Evolutionary conservation across 768 basidiomycete genomes (phyloP).

Genomic region (Phlebiopsis gigantea): DNA sequence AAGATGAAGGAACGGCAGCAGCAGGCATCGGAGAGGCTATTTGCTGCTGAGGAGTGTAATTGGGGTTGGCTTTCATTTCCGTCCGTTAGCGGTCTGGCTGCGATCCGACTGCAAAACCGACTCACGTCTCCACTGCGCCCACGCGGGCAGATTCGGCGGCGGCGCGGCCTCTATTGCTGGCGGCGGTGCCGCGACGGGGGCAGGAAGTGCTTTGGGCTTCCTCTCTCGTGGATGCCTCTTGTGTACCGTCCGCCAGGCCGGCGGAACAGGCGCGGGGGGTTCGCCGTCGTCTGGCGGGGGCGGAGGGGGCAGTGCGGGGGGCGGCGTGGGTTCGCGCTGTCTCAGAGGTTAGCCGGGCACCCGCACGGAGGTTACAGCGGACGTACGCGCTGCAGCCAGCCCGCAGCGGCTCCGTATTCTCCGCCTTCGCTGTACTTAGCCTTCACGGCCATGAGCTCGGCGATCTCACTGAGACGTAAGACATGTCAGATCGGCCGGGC

Average conservation of each 20-base stretch:
- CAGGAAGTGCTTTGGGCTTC: slow-evolving; percentile 23
- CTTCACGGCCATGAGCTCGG: slow-evolving; percentile 77
- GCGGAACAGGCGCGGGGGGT: slow-evolving; percentile 45
- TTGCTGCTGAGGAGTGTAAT: slow-evolving; percentile 45
- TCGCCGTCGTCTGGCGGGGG: slow-evolving; percentile 43
- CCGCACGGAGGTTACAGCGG: neutral
- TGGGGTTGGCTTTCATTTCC: slow-evolving; percentile 52
- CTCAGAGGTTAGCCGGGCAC: slow-evolving; percentile 13
- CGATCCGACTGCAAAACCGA: slow-evolving; percentile 10
- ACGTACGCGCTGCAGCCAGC: neutral
- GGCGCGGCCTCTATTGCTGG: slow-evolving; percentile 35
- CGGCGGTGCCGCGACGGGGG: slow-evolving; percentile 30
- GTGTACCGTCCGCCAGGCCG: slow-evolving; percentile 71
- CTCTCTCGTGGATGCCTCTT: slow-evolving; percentile 53
- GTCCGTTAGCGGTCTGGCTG: neutral
- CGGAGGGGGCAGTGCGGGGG: slow-evolving; percentile 32
- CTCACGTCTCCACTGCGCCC: slow-evolving; percentile 84
- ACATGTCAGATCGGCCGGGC: neutral
- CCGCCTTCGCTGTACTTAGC: slow-evolving; percentile 79
- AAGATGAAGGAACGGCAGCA: slow-evolving; percentile 39
- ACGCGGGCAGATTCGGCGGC: slow-evolving; percentile 60
- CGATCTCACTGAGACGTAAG: slow-evolving; percentile 57
- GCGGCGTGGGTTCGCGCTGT: slow-evolving; percentile 24
- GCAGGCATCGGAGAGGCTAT: slow-evolving; percentile 25
- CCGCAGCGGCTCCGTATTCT: slow-evolving; percentile 59